Conservation (phyloP, 2,329 filamentous ascomycete species). For the Aureobasidium subglaciale region DNA sequence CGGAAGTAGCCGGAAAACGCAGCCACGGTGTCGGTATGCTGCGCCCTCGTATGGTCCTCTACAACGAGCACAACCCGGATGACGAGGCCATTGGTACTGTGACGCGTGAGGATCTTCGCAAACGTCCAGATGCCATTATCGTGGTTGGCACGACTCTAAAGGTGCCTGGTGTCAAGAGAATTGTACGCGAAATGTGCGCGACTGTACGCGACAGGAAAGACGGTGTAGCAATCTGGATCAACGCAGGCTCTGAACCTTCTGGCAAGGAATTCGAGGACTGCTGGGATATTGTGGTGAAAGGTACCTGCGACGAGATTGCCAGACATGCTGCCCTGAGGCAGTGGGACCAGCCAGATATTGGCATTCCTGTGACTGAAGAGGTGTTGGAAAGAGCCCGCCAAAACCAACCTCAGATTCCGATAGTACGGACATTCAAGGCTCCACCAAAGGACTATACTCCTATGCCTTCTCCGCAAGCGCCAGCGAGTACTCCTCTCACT, state of each 20-base stretch:
- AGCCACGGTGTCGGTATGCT: constrained; percentile 89
- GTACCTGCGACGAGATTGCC: constrained; percentile 83
- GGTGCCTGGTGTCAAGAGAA: constrained; percentile 81
- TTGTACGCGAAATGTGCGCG: constrained; percentile 85
- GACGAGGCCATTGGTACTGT: constrained; percentile 93
- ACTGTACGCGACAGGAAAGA: constrained; percentile 75
- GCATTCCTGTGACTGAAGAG: constrained; percentile 40
- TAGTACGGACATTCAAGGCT: constrained; percentile 15
- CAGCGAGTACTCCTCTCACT: constrained; percentile 19
- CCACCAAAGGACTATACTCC: constrained; percentile 20
- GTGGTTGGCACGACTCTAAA: constrained; percentile 95
- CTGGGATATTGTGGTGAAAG: constrained; percentile 85
- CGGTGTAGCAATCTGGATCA: constrained; percentile 82
- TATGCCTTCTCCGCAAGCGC: constrained; percentile 27
- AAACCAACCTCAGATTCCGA: constrained; percentile 33
- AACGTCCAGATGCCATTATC: constrained; percentile 81
- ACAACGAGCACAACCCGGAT: constrained; percentile 95
- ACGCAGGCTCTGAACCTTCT: constrained; percentile 75
- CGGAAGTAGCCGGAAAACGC: constrained; percentile 69
- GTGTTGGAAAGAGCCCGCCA: constrained; percentile 34
- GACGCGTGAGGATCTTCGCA: constrained; percentile 75
- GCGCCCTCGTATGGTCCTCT: constrained; percentile 87
- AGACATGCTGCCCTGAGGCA: constrained; percentile 55
- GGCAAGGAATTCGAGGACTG: constrained; percentile 82
- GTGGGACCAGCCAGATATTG: constrained; percentile 48